These are phyloP conservation scores for Kwoniella dejecticola DNA, from an alignment of 768 basidiomycete species.

Conservation along the genomic window DNA sequence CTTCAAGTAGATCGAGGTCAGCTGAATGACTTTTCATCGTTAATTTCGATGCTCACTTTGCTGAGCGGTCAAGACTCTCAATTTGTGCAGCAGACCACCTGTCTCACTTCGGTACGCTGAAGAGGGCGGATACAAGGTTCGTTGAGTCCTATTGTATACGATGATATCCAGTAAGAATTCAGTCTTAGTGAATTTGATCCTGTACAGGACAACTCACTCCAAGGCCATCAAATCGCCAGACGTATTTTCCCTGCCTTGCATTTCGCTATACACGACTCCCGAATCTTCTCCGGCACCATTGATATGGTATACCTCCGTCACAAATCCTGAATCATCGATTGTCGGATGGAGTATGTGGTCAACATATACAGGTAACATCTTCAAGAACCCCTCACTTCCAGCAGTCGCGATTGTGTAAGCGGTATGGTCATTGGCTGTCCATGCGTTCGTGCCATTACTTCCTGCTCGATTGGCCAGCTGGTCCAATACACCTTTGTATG, in stretches of 20 bases:
- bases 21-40: neutral
- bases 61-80: slow-evolving; percentile 79
- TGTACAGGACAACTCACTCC: too few species aligned
- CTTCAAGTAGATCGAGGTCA: slow-evolving; percentile 57
- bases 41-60: slow-evolving; percentile 65
- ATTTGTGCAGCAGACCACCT: slow-evolving; percentile 89
- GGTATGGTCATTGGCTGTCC: slow-evolving; percentile 80
- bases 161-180: too few species aligned
- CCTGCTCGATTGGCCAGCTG: slow-evolving; percentile 85
- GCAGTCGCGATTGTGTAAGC: slow-evolving; percentile 96
- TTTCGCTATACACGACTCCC: slow-evolving; percentile 79
- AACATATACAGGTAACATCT: slow-evolving; percentile 69
- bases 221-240: slow-evolving; percentile 87
- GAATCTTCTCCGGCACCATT: slow-evolving; percentile 86
- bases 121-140: slow-evolving; percentile 72
- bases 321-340: slow-evolving; percentile 79
- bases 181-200: too few species aligned
- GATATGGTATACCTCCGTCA: slow-evolving; percentile 85
- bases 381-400: slow-evolving; percentile 75
- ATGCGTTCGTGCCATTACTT: slow-evolving; percentile 69
- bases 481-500: slow-evolving; percentile 94
- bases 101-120: slow-evolving; percentile 96
- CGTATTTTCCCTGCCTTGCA: slow-evolving; percentile 74
- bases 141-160: slow-evolving; percentile 65
- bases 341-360: slow-evolving; percentile 98